Base-by-base conservation (phyloP, 2,329 filamentous ascomycete genomes). In the Dothidotthia symphoricarpi region DNA sequence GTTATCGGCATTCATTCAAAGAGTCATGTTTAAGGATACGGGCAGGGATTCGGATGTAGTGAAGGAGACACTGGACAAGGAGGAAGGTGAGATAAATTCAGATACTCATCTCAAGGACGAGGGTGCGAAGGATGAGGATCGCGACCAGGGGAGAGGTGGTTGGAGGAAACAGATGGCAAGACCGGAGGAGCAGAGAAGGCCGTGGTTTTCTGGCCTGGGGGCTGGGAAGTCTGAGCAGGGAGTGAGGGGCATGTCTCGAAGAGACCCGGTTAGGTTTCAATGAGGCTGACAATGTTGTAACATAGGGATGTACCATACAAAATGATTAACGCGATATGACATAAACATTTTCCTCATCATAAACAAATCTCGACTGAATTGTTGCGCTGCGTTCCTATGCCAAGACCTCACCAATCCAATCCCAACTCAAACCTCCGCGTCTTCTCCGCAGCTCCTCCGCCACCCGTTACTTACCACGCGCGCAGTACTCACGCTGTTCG, bases 1-100 rank as follows among this genome's bases (percentile, higher is more conserved):
- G 16, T 31, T 66, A 13, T 50, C 51, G 13, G 45, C 51, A 7
- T 62, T 58, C 36, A 45, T 66, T 6, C 41, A 50, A 14, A 52
- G 59, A 24, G 17, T 60, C 10, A 27, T 32, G 16, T 53, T 43
- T 29, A 45, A 48, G 27, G 26, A 36, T 5, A 24, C 33, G 6
- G 17, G 16, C 10, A 38, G 29, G 16, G 17, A 43, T 15, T 22
- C 19, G 19, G 19, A 22, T 22, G 17, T 37, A 17, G 16, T n/a
- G 5, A 25, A 36, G 11, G 16, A 17, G 16, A 36, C 34, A 13
- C n/a, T n/a, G 3, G 16, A 29, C 12, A 8, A 29, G 30, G 13
- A 24, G 9, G 39, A 49, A 16, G 31, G 15, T 4, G 47, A 52
- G 17, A 44, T 24, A 22, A 45, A 55, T 19, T 6, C 36, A 22